Base-by-base conservation (phyloP, 306 rosid species). In the Cicer cuneatum region DNA sequence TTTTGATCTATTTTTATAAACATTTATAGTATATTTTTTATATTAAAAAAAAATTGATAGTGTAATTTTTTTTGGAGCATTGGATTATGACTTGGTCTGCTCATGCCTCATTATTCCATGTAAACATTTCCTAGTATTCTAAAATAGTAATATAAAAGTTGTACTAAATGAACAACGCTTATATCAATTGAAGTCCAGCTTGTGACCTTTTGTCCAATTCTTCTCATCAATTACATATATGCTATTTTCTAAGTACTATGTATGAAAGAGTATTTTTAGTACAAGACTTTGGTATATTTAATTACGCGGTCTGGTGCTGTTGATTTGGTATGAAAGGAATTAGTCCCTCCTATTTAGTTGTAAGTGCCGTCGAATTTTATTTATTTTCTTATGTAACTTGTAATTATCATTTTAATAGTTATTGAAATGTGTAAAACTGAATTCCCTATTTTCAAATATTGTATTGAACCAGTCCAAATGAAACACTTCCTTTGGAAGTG, bases 401-500 rank as follows among this genome's bases (percentile, higher is more conserved):
- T 24, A 24, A 3, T 24, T 19, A 19, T 19, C 21, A 19, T 19
- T 19, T 19, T 24, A 24, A 24, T 24, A 24, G 33, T 24, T 24
- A 2, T 24, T 24, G 4, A 24, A 24, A 24, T 24, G 33, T 24
- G 4, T 24, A 24, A 24, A 24, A 24, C 33, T 24, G 33, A 24
- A 24, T 24, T 3, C 29, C 29, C 29, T 24, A 24, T 24, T 24
- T 24, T 24, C 29, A 24, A 45, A 45, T 45, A 10, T 51, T 61
- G 51, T 16, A 38, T 37, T 18, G 71, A 74, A 62, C 0, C 15
- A 37, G 64, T 74, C 64, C 41, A 39, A 19, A 73, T 73, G 69
- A 39, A 59, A 60, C 61, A 16, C 12, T 4, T 37, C 39, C 59
- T 43, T 15, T 73, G 48, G 10, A 58, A 61, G 10, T 37, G 13